Conservation (phyloP, 2,329 filamentous ascomycete species). For the Elsinoe ampelina region DNA sequence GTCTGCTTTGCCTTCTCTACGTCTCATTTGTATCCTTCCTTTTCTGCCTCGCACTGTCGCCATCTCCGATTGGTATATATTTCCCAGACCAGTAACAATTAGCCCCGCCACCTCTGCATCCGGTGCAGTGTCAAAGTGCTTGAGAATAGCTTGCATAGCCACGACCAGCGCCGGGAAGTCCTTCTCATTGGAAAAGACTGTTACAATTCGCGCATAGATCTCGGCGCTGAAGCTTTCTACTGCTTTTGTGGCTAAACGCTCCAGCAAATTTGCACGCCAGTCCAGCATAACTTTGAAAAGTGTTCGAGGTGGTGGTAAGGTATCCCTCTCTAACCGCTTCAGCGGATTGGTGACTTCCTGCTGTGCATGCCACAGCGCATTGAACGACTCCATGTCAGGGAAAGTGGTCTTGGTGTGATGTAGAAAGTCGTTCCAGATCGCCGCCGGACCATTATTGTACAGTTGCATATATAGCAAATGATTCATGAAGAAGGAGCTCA, state of each 20-base stretch:
- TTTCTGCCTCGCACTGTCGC: slow-evolving; percentile 5
- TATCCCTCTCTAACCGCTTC: not conserved
- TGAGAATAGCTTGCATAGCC: slow-evolving; percentile 14
- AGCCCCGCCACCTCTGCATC: slow-evolving; percentile 12
- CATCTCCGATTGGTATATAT: not conserved
- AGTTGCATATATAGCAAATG: slow-evolving; percentile 51
- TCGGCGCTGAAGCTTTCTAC: slow-evolving; percentile 2
- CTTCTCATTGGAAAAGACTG: slow-evolving; percentile 14
- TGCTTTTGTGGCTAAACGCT: not conserved
- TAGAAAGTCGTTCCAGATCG: slow-evolving; percentile 12
- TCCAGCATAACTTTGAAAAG: slow-evolving; percentile 15
- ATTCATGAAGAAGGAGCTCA: slow-evolving; percentile 70
- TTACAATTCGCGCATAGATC: slow-evolving; percentile 16
- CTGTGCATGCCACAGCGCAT: slow-evolving; percentile 15
- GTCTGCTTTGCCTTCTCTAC: not conserved
- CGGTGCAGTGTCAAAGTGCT: slow-evolving; percentile 11
- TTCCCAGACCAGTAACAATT: slow-evolving; percentile 13
- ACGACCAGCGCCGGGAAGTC: slow-evolving; percentile 16
- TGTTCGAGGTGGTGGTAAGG: slow-evolving; percentile 13
- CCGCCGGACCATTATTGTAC: slow-evolving; percentile 10
- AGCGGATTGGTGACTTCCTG: not conserved
- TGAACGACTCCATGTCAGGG: slow-evolving; percentile 16
- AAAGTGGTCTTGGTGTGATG: slow-evolving; percentile 6
- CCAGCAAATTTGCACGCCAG: slow-evolving; percentile 8
- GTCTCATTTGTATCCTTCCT: slow-evolving; percentile 13